These are phyloP conservation scores for Choanephora cucurbitarum DNA, from an alignment of 371 early-diverging fungal species.

Conservation along the genomic window DNA sequence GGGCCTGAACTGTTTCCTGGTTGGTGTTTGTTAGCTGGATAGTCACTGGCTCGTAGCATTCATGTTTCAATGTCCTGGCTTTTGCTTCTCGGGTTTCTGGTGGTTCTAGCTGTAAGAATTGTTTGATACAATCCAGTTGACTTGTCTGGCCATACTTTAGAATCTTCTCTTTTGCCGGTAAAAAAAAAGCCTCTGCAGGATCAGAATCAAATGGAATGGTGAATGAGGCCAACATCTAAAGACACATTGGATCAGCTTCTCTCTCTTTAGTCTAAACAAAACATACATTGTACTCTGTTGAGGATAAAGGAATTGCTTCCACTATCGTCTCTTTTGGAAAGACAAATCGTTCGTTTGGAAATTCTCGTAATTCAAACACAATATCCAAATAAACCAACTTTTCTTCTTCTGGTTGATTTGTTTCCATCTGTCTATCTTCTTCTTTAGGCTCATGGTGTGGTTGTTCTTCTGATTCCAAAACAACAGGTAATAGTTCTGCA, in stretches of 20 bases:
- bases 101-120: neutral
- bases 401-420: constrained; percentile 1
- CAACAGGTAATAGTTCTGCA: neutral
- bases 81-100: neutral
- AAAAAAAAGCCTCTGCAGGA: constrained; percentile 14
- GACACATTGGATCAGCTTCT: neutral
- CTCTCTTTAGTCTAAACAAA: too few relatives aligned
- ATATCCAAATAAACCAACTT: constrained; percentile 33
- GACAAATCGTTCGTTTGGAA: constrained; percentile 42
- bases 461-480: neutral
- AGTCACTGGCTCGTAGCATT: constrained; percentile 30
- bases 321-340: constrained; percentile 46
- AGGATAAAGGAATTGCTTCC: neutral
- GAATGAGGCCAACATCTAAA: constrained; percentile 8
- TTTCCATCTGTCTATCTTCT: too few relatives aligned
- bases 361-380: constrained; percentile 48
- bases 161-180: constrained; percentile 24
- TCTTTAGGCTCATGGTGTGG: constrained; percentile 2
- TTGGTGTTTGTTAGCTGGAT: constrained; percentile 26
- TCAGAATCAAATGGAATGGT: constrained; percentile 20
- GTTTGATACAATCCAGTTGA: constrained; percentile 8
- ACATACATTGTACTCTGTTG: neutral
- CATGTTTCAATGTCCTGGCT: neutral
- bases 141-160: constrained; percentile 16
- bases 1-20: constrained; percentile 17